Evolutionary conservation across 345 rosid species (phyloP).

Genomic region (Populus nigra): DNA sequence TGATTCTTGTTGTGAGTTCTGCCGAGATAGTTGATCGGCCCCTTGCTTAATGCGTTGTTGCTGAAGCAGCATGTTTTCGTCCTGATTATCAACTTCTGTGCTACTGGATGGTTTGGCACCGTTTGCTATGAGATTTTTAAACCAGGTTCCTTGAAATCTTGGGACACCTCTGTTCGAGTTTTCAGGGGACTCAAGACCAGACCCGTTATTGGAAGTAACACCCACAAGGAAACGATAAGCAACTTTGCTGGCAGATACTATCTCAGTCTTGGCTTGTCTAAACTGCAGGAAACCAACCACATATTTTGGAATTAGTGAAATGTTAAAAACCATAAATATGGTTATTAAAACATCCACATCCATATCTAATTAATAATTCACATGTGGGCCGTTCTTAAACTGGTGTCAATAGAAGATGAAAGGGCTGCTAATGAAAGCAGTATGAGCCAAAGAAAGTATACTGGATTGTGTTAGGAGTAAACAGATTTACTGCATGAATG

Average conservation of each 20-base stretch:
- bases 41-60: constrained; percentile 22
- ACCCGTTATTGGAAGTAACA: constrained; percentile 44
- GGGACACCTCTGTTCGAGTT: constrained; percentile 58
- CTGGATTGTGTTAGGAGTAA: background rate
- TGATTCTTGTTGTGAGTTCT: background rate
- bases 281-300: constrained; percentile 49
- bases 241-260: constrained; percentile 92
- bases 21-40: constrained; percentile 1
- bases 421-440: background rate
- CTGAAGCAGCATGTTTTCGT: constrained; percentile 28
- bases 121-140: constrained; percentile 58
- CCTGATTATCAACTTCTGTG: constrained; percentile 34
- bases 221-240: constrained; percentile 82
- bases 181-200: constrained; percentile 46
- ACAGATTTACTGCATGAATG: background rate
- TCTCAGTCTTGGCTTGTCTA: constrained; percentile 92
- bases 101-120: constrained; percentile 69
- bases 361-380: background rate
- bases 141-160: constrained; percentile 71
- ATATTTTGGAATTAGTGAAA: background rate
- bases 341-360: background rate
- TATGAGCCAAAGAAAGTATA: background rate
- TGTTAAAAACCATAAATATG: background rate
- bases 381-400: too few relatives aligned
- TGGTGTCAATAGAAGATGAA: too few relatives aligned